Percentiles rank a stretch among this genome's conserved stretches.
Evolutionary conservation across 768 basidiomycete species (phyloP).

Genomic region (Lactifluus subvellereus): DNA sequence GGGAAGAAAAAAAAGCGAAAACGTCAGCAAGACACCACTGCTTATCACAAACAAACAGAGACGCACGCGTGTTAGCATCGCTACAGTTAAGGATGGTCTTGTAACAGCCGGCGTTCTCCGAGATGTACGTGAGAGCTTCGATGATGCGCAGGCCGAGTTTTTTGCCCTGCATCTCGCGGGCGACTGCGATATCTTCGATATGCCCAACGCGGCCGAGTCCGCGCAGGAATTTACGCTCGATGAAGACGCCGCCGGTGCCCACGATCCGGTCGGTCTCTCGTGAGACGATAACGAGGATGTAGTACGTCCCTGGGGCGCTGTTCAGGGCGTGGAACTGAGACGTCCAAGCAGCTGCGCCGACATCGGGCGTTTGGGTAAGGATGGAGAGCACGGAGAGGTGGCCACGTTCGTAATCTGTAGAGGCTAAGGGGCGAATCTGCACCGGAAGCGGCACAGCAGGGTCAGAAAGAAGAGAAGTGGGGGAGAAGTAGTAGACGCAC

Average conservation of each 20-base stretch:
- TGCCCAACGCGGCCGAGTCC: conserved; percentile 85
- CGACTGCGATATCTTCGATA: conserved; percentile 97
- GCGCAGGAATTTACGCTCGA: conserved; percentile 94
- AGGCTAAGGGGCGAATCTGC: conserved; percentile 86
- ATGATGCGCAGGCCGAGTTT: conserved; percentile 87
- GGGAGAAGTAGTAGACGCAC: conserved; percentile 35
- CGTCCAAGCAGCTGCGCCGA: conserved; percentile 61
- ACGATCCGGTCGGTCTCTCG: conserved; percentile 72
- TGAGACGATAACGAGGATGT: conserved; percentile 77
- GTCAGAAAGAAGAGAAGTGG: not conserved
- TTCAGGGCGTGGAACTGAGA: conserved; percentile 61
- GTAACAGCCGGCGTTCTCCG: conserved; percentile 77
- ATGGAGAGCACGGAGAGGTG: conserved; percentile 80
- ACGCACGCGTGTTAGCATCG: conserved; percentile 85
- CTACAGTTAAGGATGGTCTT: conserved; percentile 98
- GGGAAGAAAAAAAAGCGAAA: not conserved
- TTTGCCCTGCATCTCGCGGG: conserved; percentile 82
- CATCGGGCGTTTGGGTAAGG: conserved; percentile 64
- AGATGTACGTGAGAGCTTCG: conserved; percentile 76
- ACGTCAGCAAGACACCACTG: not conserved
- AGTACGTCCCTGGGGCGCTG: conserved; percentile 60
- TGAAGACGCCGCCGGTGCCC: conserved; percentile 73
- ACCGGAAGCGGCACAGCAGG: not conserved
- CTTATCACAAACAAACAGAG: not conserved
- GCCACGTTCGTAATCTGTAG: conserved; percentile 73